phyloP scores from a whole-genome alignment of 495 filamentous ascomycete species.

The Hypoxylon crocopeplum region DNA sequence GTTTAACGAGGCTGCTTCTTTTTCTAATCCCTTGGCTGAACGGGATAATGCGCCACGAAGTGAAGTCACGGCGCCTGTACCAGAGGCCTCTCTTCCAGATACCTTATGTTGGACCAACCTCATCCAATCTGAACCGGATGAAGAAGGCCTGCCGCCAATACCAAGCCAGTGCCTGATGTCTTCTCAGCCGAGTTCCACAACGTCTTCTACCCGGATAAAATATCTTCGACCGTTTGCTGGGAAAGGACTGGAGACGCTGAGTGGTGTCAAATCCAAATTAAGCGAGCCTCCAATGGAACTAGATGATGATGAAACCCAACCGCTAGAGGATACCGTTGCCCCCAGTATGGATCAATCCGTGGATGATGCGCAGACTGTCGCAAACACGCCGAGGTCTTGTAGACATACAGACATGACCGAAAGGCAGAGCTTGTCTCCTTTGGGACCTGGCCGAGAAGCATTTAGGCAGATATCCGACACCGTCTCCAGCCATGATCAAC shows the following conservation, averaged over 20 bases:
- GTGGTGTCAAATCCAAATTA: constrained; percentile 43
- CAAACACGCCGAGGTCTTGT: constrained; percentile 39
- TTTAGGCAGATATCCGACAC: constrained; percentile 47
- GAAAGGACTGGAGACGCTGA: constrained; percentile 55
- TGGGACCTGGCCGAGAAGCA: constrained; percentile 28
- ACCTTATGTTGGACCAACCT: constrained; percentile 56
- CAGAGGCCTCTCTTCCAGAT: constrained; percentile 55
- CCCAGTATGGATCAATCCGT: constrained; percentile 21
- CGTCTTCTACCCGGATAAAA: constrained; percentile 52
- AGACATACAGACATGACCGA: constrained; percentile 32
- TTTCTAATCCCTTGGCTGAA: constrained; percentile 32
- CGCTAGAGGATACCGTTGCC: constrained; percentile 29
- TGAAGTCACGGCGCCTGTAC: constrained; percentile 31
- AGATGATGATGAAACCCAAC: constrained; percentile 25
- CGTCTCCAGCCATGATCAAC: constrained; percentile 58
- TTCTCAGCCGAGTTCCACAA: constrained; percentile 54
- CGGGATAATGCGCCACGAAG: constrained; percentile 23
- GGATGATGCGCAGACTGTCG: constrained; percentile 35
- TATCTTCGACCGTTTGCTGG: constrained; percentile 58
- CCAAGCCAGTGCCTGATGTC: constrained; percentile 59
- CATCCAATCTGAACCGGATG: constrained; percentile 45
- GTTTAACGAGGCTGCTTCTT: constrained; percentile 37
- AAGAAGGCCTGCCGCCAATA: constrained; percentile 52
- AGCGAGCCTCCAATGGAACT: constrained; percentile 41
- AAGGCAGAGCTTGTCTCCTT: constrained; percentile 32